Conservation (phyloP, 75 land plant genomes). For the Pinus albicaulis region DNA sequence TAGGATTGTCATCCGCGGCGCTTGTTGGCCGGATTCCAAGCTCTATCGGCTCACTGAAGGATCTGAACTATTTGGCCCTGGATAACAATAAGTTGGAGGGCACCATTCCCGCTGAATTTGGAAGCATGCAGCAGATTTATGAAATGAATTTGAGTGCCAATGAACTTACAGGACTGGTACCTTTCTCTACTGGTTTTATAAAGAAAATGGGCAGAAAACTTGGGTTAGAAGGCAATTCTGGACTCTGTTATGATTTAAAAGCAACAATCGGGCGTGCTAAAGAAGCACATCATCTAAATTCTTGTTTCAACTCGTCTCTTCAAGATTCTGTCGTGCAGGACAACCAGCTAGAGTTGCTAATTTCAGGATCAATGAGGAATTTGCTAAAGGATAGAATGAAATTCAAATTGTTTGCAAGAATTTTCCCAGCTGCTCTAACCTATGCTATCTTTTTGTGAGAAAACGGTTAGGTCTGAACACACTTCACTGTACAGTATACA, state of each 20-base stretch:
- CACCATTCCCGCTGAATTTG: constrained; percentile 29
- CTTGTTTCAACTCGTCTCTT: too few species aligned
- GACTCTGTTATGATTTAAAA: constrained; percentile 18
- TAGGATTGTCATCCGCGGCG: constrained; percentile 40
- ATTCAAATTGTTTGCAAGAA: neutral
- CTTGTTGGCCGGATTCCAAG: constrained; percentile 49
- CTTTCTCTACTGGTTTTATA: constrained; percentile 33
- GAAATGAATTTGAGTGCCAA: constrained; percentile 58
- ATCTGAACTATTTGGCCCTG: constrained; percentile 41
- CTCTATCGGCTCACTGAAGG: constrained; percentile 50
- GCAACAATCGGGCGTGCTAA: neutral
- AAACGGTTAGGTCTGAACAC: too few species aligned
- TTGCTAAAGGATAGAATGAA: too few species aligned
- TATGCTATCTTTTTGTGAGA: too few species aligned
- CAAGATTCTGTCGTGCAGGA: too few species aligned
- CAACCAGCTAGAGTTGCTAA: too few species aligned
- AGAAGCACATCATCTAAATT: neutral
- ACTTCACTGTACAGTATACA: too few species aligned
- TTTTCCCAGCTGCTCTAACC: neutral
- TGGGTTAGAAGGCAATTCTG: constrained; percentile 37
- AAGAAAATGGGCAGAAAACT: constrained; percentile 32
- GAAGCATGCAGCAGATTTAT: constrained; percentile 6
- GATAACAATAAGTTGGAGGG: constrained; percentile 54
- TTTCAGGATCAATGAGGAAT: too few species aligned
- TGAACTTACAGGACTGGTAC: constrained; percentile 38